A percentile compares a stretch with the other conserved stretches of the same genome.
Conservation (phyloP, 164 flowering plant species). For the Houttuynia cordata region DNA sequence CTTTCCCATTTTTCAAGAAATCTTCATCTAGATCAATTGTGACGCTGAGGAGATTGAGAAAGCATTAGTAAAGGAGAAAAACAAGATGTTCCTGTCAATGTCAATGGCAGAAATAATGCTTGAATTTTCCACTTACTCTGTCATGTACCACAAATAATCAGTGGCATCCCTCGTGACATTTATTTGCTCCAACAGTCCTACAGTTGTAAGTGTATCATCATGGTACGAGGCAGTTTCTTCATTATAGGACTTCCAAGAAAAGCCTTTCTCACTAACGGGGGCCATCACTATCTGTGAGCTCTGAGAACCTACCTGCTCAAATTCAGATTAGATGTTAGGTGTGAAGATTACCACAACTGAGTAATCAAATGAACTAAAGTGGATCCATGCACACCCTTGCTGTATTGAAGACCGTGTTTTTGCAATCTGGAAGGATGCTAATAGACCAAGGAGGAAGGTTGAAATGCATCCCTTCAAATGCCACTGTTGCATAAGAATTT, state of each 20-base stretch:
- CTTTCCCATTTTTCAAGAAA: conserved; percentile 53
- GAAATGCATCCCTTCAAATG: conserved; percentile 39
- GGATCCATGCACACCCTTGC: conserved; percentile 47
- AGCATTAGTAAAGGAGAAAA: background rate
- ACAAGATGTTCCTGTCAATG: background rate
- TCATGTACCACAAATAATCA: conserved; percentile 90
- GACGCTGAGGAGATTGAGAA: conserved; percentile 32
- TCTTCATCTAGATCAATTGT: conserved; percentile 43
- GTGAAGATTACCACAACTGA: background rate
- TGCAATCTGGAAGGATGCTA: conserved; percentile 95
- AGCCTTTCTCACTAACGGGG: conserved; percentile 19
- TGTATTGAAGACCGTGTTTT: conserved; percentile 67
- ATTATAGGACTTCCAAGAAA: conserved; percentile 68
- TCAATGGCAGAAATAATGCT: background rate
- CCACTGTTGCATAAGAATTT: conserved; percentile 35
- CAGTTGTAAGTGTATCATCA: conserved; percentile 26
- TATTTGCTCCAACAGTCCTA: conserved; percentile 69
- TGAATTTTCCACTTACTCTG: conserved; percentile 51
- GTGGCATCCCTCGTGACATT: conserved; percentile 61
- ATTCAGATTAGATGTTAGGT: background rate
- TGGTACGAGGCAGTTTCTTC: conserved; percentile 51
- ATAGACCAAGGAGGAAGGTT: conserved; percentile 87
- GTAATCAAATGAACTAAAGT: background rate
- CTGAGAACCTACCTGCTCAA: conserved; percentile 47
- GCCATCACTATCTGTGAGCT: conserved; percentile 39